Percentiles rank a stretch among this genome's conserved stretches.
These are phyloP conservation scores for Geotrichum phurueaensis DNA, from an alignment of 1,139 yeast species.

Conservation along the genomic window DNA sequence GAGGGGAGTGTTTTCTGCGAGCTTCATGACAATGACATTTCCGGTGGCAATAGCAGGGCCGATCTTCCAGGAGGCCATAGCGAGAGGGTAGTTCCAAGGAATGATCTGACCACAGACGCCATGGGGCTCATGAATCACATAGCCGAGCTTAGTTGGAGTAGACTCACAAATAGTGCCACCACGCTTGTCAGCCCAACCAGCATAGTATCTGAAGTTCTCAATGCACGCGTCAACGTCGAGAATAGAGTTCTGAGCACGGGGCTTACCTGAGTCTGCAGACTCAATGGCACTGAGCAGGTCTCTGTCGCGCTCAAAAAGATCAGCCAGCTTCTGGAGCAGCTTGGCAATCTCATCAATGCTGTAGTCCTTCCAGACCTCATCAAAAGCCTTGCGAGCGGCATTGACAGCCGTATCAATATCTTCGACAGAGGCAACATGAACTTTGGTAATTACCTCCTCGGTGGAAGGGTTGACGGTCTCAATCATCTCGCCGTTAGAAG, in stretches of 20 bases:
- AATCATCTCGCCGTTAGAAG: slow-evolving; percentile 53
- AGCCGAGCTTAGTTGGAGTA: slow-evolving; percentile 53
- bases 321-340: slow-evolving; percentile 47
- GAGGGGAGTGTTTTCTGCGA: slow-evolving; percentile 75
- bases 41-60: slow-evolving; percentile 81
- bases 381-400: slow-evolving; percentile 52
- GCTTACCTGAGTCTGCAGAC: slow-evolving; percentile 58
- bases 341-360: slow-evolving; percentile 44
- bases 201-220: slow-evolving; percentile 50
- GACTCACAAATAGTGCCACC: slow-evolving; percentile 65
- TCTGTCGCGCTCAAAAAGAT: slow-evolving; percentile 44
- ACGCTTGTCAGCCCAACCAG: slow-evolving; percentile 81
- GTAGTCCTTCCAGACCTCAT: slow-evolving; percentile 43
- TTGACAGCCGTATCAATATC: slow-evolving; percentile 58
- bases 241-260: slow-evolving; percentile 39
- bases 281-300: slow-evolving; percentile 52
- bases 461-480: slow-evolving; percentile 39
- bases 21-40: slow-evolving; percentile 66
- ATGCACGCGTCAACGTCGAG: slow-evolving; percentile 58
- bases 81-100: slow-evolving; percentile 86
- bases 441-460: slow-evolving; percentile 48
- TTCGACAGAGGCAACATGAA: slow-evolving; percentile 49
- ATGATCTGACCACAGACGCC: slow-evolving; percentile 88
- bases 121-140: slow-evolving; percentile 63
- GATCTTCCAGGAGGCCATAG: slow-evolving; percentile 68